Percentiles rank a stretch among this genome's conserved stretches.
Evolutionary conservation across 257 asterid genomes (phyloP).

Genomic region (Plantago major): DNA sequence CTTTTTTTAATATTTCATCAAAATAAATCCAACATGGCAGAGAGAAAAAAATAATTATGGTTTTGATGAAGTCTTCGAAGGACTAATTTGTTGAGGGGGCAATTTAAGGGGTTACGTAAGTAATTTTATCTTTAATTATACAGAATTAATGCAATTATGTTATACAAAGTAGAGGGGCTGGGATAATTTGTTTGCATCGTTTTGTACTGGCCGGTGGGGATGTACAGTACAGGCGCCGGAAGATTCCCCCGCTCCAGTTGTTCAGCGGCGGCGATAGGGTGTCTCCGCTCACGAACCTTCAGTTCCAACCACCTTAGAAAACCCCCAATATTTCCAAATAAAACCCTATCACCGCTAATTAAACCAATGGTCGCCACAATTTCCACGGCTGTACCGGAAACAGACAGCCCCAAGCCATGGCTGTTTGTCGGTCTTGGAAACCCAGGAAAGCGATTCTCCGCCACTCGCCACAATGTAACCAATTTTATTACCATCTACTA

Average conservation of each 20-base stretch:
- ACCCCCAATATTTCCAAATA: neutral
- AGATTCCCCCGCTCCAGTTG: slow-evolving; percentile 27
- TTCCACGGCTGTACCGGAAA: slow-evolving; percentile 28
- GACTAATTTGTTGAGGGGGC: no score
- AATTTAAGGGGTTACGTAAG: no score
- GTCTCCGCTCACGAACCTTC: slow-evolving; percentile 27
- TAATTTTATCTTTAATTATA: no score
- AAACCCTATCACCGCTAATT: neutral
- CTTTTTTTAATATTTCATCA: no score
- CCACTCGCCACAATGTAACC: slow-evolving; percentile 81
- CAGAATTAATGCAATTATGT: no score
- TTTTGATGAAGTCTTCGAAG: no score
- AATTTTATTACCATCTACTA: no score
- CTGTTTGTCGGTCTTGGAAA: slow-evolving; percentile 97
- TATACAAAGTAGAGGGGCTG: no score
- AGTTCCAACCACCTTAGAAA: slow-evolving; percentile 15
- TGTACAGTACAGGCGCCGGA: slow-evolving; percentile 20
- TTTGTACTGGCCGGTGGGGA: no score
- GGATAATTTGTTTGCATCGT: no score
- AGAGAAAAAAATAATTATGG: no score
- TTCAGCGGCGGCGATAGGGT: slow-evolving; percentile 36
- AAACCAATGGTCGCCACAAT: slow-evolving; percentile 42
- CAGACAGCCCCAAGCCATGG: slow-evolving; percentile 63
- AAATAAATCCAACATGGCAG: no score
- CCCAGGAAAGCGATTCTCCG: slow-evolving; percentile 77